Conservation (phyloP, 495 filamentous ascomycete genomes). For the Xylaria bambusicola region DNA sequence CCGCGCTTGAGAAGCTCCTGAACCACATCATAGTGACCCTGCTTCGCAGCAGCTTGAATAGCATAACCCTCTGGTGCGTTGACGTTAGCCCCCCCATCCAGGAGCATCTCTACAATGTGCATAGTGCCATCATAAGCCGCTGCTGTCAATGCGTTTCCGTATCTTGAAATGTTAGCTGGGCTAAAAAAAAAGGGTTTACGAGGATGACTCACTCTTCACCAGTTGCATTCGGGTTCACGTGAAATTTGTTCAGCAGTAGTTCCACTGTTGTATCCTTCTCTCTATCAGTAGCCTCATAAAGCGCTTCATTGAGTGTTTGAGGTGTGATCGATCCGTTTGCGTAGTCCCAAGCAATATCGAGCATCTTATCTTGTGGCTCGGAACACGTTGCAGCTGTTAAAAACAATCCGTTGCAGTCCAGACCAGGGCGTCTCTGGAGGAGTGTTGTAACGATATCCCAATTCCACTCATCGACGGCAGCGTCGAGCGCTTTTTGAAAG, state of each 20-base stretch:
- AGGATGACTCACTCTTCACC: slow-evolving; percentile 30
- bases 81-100: slow-evolving; percentile 30
- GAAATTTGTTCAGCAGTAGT: slow-evolving; percentile 29
- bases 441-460: slow-evolving; percentile 31
- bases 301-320: slow-evolving; percentile 25
- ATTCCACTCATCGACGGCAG: slow-evolving; percentile 29
- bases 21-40: slow-evolving; percentile 38
- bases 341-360: slow-evolving; percentile 31
- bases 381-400: slow-evolving; percentile 29
- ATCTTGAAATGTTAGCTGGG: slow-evolving; percentile 26
- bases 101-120: slow-evolving; percentile 30
- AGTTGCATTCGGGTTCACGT: slow-evolving; percentile 32
- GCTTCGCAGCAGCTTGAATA: slow-evolving; percentile 32
- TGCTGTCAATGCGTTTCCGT: slow-evolving; percentile 35
- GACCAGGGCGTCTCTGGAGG: slow-evolving; percentile 23
- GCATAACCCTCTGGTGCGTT: slow-evolving; percentile 35
- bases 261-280: slow-evolving; percentile 34
- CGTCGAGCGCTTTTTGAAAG: slow-evolving; percentile 31
- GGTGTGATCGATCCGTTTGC: slow-evolving; percentile 22
- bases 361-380: slow-evolving; percentile 29
- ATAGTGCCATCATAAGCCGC: slow-evolving; percentile 33
- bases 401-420: slow-evolving; percentile 30
- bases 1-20: slow-evolving; percentile 32
- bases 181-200: neutral
- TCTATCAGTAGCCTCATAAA: slow-evolving; percentile 35